A percentile compares a stretch with the other conserved stretches of the same genome.
Evolutionary conservation across 257 asterid species (phyloP).

Genomic region (Przewalskia tangutica): DNA sequence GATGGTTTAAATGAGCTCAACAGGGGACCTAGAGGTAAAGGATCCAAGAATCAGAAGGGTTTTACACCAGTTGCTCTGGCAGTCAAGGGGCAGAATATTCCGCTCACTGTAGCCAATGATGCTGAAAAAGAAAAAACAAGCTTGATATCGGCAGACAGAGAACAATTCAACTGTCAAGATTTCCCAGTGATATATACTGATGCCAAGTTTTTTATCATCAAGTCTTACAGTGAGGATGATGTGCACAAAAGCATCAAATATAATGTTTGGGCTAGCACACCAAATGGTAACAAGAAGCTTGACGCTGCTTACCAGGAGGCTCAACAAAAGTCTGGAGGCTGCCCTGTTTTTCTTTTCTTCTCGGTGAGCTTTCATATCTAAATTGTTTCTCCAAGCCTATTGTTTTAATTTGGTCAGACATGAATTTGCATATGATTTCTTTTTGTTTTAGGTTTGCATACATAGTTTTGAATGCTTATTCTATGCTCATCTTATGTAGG

Average conservation of each 20-base stretch:
- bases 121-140: constrained; percentile 25
- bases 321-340: constrained; percentile 34
- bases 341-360: constrained; percentile 60
- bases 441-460: not conserved
- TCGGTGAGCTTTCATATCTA: constrained; percentile 32
- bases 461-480: not conserved
- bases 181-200: constrained; percentile 37
- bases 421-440: not conserved
- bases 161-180: constrained; percentile 45
- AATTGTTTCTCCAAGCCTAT: not conserved
- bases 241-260: constrained; percentile 67
- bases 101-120: constrained; percentile 24
- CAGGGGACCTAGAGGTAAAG: constrained; percentile 62
- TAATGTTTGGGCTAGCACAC: constrained; percentile 75
- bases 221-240: constrained; percentile 48
- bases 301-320: constrained; percentile 51
- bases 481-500: constrained; percentile 19
- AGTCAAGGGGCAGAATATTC: constrained; percentile 46
- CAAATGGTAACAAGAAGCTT: constrained; percentile 66
- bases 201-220: constrained; percentile 42
- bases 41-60: constrained; percentile 33
- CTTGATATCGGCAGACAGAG: constrained; percentile 24
- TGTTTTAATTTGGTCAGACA: not conserved
- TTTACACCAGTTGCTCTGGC: constrained; percentile 35
- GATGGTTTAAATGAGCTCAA: constrained; percentile 63